Evolutionary conservation across 23 red algal genomes (phyloP).

Genomic region (Gracilariopsis chorda): DNA sequence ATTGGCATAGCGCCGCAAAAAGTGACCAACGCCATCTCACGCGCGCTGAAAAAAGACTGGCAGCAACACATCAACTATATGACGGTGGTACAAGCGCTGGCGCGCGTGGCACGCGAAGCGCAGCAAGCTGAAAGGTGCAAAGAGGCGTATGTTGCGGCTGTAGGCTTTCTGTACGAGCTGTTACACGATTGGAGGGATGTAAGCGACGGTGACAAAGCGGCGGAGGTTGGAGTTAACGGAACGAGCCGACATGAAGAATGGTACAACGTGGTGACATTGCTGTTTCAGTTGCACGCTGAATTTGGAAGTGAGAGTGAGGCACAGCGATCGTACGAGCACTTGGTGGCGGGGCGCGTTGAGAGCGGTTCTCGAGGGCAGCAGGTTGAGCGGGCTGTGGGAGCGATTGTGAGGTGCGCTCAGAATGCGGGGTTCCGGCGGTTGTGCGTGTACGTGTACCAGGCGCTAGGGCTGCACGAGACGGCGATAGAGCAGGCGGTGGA

Average conservation of each 20-base stretch:
- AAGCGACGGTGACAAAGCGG: neutral
- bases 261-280: constrained; percentile 34
- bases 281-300: constrained; percentile 62
- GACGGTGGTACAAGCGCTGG: constrained; percentile 39
- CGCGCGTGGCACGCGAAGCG: constrained; percentile 25
- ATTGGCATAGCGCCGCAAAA: constrained; percentile 33
- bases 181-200: constrained; percentile 28
- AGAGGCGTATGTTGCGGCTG: neutral
- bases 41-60: constrained; percentile 47
- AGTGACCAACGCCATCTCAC: constrained; percentile 24
- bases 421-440: constrained; percentile 26
- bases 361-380: neutral
- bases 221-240: too few species aligned
- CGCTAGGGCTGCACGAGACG: constrained; percentile 43
- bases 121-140: constrained; percentile 19
- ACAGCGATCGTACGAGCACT: constrained; percentile 34
- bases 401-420: constrained; percentile 30
- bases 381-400: constrained; percentile 12
- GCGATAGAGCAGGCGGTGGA: constrained; percentile 41
- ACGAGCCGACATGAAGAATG: neutral
- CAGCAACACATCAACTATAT: constrained; percentile 1
- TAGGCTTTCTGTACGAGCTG: constrained; percentile 45
- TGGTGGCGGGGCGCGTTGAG: constrained; percentile 9
- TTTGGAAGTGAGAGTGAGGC: constrained; percentile 41
- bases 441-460: constrained; percentile 45